Conservation (phyloP, 208 protist species). For the Angomonas ambiguus region DNA sequence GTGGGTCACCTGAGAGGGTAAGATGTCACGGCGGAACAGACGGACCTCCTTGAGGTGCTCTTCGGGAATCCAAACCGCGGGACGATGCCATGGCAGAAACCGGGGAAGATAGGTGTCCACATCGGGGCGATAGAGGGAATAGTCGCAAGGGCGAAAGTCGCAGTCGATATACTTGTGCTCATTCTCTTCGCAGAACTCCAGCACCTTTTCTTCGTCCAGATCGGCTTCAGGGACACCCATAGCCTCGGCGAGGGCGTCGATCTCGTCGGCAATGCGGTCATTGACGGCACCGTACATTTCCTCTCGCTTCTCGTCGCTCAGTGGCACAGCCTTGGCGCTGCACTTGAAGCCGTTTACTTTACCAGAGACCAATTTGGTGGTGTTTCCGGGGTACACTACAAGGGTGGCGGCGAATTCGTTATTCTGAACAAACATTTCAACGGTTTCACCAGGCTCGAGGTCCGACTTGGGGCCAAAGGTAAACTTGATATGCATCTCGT, state of each 20-base stretch:
- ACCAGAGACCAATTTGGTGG: conserved; percentile 48
- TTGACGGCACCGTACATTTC: conserved; percentile 38
- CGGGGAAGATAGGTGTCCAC: conserved; percentile 54
- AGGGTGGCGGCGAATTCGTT: conserved; percentile 51
- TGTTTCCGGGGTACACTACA: conserved; percentile 67
- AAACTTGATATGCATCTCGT: conserved; percentile 80
- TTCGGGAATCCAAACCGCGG: conserved; percentile 46
- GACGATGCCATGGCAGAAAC: conserved; percentile 57
- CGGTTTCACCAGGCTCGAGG: conserved; percentile 45
- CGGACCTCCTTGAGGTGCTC: conserved; percentile 56
- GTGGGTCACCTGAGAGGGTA: conserved; percentile 62
- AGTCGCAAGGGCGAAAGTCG: conserved; percentile 59
- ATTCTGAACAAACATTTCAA: conserved; percentile 53
- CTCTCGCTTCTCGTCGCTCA: conserved; percentile 51
- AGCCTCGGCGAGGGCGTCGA: conserved; percentile 32
- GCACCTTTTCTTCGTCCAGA: conserved; percentile 51
- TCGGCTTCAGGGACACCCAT: conserved; percentile 30
- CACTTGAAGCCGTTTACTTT: conserved; percentile 69
- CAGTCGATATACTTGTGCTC: conserved; percentile 57
- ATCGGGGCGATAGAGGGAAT: conserved; percentile 60
- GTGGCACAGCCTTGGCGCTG: conserved; percentile 47
- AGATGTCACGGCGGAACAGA: conserved; percentile 57
- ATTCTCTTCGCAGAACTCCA: conserved; percentile 49
- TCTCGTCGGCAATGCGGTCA: conserved; percentile 31
- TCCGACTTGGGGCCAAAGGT: conserved; percentile 63